Base-by-base conservation (phyloP, 352 stramenopile species). In the Pythium folliculosum region DNA sequence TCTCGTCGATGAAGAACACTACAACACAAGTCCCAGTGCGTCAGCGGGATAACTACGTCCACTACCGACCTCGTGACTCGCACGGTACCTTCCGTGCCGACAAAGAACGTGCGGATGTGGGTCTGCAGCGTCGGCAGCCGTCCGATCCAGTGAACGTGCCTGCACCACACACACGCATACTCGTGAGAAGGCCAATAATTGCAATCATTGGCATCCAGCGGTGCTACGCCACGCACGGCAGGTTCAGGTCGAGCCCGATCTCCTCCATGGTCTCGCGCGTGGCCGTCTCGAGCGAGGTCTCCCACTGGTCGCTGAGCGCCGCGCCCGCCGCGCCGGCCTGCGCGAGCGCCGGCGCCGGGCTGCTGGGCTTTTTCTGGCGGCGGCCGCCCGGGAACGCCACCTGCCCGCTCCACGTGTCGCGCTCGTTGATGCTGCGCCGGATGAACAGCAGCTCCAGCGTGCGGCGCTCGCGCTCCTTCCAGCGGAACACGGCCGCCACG, bases 401-500 rank as follows among this genome's bases (percentile, higher is more conserved):
- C 52, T 95, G 88, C 0, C 88, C 86, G 50, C 88, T 95, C 88
- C 88, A 95, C 38, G 78, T 77, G 67, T 95, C 88, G 37, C 78
- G 75, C 44, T 89, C 73, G 57, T 92, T 95, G 59, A 92, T 70
- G 21, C 76, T 80, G 25, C 88, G 85, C 9, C 85, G 81, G 59
- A 95, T 86, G 45, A 94, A 86, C 23, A 95, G 73, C 55, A 95
- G 60, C 62, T 95, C 78, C 0, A 95, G 72, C 54, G 82, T 85
- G 14, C 45, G 70, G 45, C 87, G 75, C 65, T 89, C 75, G 48
- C 78, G 78, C 60, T 90, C 80, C n/a, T 80, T 81, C 84, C 81
- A 92, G 12, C 87, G 87, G 63, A 95, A 93, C 32, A 95, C 76
- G 0, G 87, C 87, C 2, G 87, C 87, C 27, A 95, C 87, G 49